These are phyloP conservation scores for Gloeostereum incarnatum DNA, from an alignment of 768 basidiomycete genomes.

Conservation along the genomic window DNA sequence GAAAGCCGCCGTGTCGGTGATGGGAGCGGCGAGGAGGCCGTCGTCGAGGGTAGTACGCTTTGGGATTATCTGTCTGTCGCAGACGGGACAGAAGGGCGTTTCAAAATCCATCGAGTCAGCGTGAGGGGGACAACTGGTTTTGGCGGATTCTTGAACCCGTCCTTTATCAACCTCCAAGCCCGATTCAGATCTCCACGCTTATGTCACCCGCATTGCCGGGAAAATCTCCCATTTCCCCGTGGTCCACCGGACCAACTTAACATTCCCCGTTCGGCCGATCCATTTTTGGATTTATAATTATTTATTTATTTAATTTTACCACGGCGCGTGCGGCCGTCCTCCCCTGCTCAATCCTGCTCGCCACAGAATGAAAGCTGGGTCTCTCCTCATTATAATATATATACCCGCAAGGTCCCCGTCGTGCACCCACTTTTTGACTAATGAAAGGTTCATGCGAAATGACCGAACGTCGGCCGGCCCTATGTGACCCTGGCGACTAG, in stretches of 20 bases:
- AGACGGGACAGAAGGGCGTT: slow-evolving; percentile 74
- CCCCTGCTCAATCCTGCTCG: no score
- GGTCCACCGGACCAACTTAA: neutral
- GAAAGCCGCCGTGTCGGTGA: slow-evolving; percentile 10
- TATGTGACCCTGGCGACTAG: no score
- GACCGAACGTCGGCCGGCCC: no score
- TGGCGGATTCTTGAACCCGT: neutral
- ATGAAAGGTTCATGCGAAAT: no score
- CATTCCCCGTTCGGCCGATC: no score
- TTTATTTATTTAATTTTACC: neutral
- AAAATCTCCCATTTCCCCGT: neutral
- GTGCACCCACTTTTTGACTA: no score
- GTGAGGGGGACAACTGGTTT: slow-evolving; percentile 9
- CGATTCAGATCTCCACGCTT: neutral
- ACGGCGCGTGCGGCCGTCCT: neutral
- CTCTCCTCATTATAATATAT: no score
- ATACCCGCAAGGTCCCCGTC: no score
- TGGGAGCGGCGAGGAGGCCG: slow-evolving; percentile 11
- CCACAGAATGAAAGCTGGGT: no score
- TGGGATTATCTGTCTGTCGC: slow-evolving; percentile 73
- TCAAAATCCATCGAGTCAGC: slow-evolving; percentile 37
- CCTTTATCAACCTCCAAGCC: neutral
- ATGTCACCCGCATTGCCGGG: neutral
- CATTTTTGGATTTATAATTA: neutral
- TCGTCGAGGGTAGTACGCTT: slow-evolving; percentile 36